A percentile compares a stretch with the other conserved stretches of the same genome.
These are phyloP conservation scores for Candida rishiriensis DNA, from an alignment of 805 yeast species.

Conservation along the genomic window DNA sequence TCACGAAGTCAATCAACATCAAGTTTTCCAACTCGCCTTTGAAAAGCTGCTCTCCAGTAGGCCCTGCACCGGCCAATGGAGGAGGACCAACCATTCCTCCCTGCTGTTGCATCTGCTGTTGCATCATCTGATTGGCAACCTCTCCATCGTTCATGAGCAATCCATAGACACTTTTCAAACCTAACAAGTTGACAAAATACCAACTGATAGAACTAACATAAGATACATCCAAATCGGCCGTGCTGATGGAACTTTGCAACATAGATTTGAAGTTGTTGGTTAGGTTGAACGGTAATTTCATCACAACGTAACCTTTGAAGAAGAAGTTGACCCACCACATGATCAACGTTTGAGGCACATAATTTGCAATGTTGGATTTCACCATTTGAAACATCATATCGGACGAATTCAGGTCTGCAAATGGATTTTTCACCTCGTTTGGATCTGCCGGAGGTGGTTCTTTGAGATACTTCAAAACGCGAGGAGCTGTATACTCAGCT, in stretches of 20 bases:
- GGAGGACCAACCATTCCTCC: slow-evolving; percentile 21
- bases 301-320: slow-evolving; percentile 85
- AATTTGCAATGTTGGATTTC: slow-evolving; percentile 76
- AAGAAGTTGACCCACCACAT: slow-evolving; percentile 97
- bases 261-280: slow-evolving; percentile 87
- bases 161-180: slow-evolving; percentile 74
- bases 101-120: slow-evolving; percentile 31
- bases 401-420: slow-evolving; percentile 64
- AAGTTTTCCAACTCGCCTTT: slow-evolving; percentile 69
- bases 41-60: slow-evolving; percentile 60
- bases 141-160: slow-evolving; percentile 55
- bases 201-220: slow-evolving; percentile 95
- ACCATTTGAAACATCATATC: slow-evolving; percentile 75
- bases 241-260: slow-evolving; percentile 83
- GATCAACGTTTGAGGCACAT: slow-evolving; percentile 85
- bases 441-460: slow-evolving; percentile 35
- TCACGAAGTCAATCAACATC: slow-evolving; percentile 37
- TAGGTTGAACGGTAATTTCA: slow-evolving; percentile 87
- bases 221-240: slow-evolving; percentile 80
- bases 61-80: slow-evolving; percentile 49
- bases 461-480: slow-evolving; percentile 42
- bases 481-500: slow-evolving; percentile 30
- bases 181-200: slow-evolving; percentile 87
- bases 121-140: slow-evolving; percentile 41
- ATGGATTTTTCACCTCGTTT: slow-evolving; percentile 49